These are phyloP conservation scores for Protomyces gravidus DNA, from an alignment of 1,139 yeast species.

Conservation along the genomic window DNA sequence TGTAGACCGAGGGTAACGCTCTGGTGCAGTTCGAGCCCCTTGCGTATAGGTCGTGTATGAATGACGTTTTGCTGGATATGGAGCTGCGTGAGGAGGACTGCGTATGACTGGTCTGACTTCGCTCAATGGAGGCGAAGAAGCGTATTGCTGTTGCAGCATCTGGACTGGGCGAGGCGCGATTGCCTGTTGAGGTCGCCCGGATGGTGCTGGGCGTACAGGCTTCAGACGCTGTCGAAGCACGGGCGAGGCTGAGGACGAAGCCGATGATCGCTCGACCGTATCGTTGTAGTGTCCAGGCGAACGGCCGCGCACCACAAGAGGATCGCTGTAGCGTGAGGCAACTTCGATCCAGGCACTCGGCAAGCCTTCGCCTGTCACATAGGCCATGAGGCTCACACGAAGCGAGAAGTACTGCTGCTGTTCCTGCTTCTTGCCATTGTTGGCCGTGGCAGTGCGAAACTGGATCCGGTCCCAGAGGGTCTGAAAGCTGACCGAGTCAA, in stretches of 20 bases:
- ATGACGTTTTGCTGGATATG: neutral
- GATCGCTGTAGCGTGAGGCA: constrained; percentile 20
- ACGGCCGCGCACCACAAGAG: constrained; percentile 26
- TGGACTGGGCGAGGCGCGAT: neutral
- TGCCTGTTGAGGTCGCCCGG: neutral
- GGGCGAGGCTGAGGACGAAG: neutral
- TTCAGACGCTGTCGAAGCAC: neutral
- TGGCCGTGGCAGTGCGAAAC: constrained; percentile 22
- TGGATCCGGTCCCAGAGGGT: constrained; percentile 25
- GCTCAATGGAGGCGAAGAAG: no score
- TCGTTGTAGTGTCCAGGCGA: constrained; percentile 28
- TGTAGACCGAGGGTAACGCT: neutral
- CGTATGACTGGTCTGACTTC: neutral
- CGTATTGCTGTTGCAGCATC: neutral
- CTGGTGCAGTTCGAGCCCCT: neutral
- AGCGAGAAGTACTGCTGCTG: constrained; percentile 26
- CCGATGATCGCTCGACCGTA: neutral
- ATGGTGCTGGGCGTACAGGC: neutral
- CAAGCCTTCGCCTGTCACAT: neutral
- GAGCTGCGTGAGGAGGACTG: neutral
- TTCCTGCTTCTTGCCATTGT: constrained; percentile 26
- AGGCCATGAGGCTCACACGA: constrained; percentile 4
- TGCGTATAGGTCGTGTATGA: neutral
- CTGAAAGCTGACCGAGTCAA: neutral
- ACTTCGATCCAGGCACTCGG: constrained; percentile 20